These are phyloP conservation scores for Leucoagaricus sp. DNA, from an alignment of 1,284 basidiomycete genomes.

Conservation along the genomic window DNA sequence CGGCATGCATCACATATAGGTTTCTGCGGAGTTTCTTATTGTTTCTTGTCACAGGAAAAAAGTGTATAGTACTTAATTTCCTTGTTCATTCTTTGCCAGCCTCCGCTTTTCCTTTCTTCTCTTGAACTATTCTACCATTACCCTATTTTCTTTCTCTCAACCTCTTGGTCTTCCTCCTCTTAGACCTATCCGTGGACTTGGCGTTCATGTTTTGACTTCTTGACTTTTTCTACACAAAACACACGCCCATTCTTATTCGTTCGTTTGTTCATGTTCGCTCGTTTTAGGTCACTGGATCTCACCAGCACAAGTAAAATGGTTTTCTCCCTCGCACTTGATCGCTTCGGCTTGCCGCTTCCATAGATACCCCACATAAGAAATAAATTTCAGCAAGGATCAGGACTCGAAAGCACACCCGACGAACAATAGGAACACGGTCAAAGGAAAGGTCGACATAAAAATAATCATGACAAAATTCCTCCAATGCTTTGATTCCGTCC, in stretches of 20 bases:
- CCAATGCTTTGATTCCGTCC: too few relatives aligned
- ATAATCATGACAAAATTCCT: too few relatives aligned
- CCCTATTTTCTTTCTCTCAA: neutral
- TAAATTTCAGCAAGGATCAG: neutral
- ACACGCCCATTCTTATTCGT: neutral
- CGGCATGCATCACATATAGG: neutral
- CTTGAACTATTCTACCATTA: neutral
- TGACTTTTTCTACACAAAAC: too few relatives aligned
- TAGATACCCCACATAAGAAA: neutral
- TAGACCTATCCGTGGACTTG: too few relatives aligned
- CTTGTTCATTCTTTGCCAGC: too few relatives aligned
- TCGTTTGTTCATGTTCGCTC: neutral
- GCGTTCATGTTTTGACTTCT: neutral
- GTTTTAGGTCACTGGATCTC: neutral
- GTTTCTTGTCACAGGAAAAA: neutral
- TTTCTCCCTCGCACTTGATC: too few relatives aligned
- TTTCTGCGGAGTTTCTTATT: neutral
- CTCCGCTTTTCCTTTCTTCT: neutral
- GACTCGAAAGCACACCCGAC: neutral
- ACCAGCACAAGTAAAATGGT: too few relatives aligned
- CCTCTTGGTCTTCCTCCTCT: too few relatives aligned
- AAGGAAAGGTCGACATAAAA: too few relatives aligned
- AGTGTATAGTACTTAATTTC: conserved; percentile 7
- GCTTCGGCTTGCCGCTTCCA: neutral
- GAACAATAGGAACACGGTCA: too few relatives aligned